Base-by-base conservation (phyloP, 805 yeast species). In the Yamadazyma phyllophila region DNA sequence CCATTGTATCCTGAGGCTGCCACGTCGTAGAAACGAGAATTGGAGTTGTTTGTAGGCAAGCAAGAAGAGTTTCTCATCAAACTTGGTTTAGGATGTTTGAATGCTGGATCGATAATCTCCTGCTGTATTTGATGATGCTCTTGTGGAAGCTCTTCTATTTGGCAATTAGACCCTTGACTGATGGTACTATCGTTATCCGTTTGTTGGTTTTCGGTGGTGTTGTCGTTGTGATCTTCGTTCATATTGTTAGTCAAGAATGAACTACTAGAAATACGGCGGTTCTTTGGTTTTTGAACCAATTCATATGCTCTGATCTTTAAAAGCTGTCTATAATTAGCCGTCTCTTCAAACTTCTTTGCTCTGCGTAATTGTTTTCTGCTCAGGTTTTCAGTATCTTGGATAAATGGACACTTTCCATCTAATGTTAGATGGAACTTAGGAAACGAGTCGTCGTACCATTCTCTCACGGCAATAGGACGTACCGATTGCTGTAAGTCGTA, bases 351-450 rank as follows among this genome's bases (percentile, higher is more conserved):
- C 27, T 69, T 71, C 41, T 65, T 71, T 27, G 58, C 37, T 37
- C 77, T 60, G 49, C 73, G 63, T 35, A 66, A 61, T 51, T 65
- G 67, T 43, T 69, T 70, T 35, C 72, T 64, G 20, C 71, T 72
- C 37, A 64, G 65, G 50, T 71, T 71, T 31, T 70, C 67, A 0
- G 71, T 47, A 57, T 87, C 92, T 41, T 77, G 77, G n/a, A 85
- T 74, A 66, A 92, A 92, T 4, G 96, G 88, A 49, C 96, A 82
- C 55, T 86, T 78, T 6, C 97, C 97, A 55, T 79, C 81, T 2
- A 85, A 72, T 0, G 89, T 80, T 11, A 71, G 63, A 51, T 78
- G 72, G 29, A 88, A 65, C 44, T 73, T 78, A 2, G 96, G 95
- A 59, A 62, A 65, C 45, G 67, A 54, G 45, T 73, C 73, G 44